These are phyloP conservation scores for Dendrobium huoshanense DNA, from an alignment of 106 monocot species.

Conservation along the genomic window DNA sequence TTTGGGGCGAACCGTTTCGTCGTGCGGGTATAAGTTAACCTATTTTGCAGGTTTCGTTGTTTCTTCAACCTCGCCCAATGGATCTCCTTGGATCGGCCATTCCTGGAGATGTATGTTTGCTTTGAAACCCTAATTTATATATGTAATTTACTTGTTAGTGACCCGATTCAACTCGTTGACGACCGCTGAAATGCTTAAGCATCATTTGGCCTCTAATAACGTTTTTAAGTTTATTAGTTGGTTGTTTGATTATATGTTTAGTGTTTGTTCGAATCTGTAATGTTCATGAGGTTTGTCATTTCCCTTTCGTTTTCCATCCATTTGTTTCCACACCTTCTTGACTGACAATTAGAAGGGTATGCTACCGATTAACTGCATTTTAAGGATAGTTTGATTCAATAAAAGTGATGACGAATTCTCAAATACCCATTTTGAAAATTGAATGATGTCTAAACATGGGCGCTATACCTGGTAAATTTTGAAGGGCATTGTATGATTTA, in stretches of 20 bases:
- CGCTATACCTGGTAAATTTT: no score
- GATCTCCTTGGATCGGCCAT: conserved; percentile 20
- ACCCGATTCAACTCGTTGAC: no score
- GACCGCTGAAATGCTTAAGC: not conserved
- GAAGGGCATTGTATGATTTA: no score
- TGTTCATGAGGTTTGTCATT: not conserved
- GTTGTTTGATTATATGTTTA: not conserved
- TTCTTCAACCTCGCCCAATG: not conserved
- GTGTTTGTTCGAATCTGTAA: not conserved
- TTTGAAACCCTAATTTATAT: conserved; percentile 1
- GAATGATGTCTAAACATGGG: not conserved
- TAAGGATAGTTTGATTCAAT: not conserved
- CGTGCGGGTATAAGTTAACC: no score
- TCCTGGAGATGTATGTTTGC: conserved; percentile 14
- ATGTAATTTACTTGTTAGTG: not conserved
- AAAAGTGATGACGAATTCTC: not conserved
- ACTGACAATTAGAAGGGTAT: not conserved
- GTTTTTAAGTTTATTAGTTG: not conserved
- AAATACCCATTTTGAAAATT: not conserved
- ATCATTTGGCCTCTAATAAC: not conserved
- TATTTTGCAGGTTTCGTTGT: not conserved
- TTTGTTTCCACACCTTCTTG: no score
- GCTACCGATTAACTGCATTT: not conserved
- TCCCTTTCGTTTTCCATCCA: no score
- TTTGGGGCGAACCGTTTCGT: no score